Base-by-base conservation (phyloP, 2,329 filamentous ascomycete genomes). In the Cucurbitaria berberidis region DNA sequence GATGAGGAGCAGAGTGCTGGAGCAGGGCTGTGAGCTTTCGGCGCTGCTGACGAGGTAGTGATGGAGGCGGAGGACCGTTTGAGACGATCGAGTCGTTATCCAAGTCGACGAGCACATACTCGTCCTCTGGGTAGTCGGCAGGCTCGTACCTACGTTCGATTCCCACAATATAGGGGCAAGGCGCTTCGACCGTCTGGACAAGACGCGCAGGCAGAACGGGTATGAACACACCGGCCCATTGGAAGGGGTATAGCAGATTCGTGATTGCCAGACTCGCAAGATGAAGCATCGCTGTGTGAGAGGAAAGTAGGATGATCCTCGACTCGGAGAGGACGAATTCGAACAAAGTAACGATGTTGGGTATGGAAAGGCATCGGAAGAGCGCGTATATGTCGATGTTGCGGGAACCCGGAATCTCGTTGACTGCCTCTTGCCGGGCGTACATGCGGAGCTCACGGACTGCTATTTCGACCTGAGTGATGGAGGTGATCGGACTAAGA, bases 81-180 rank as follows among this genome's bases (percentile, higher is more conserved):
- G 91, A 89, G 70, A 96, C 91, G 55, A 99, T 93, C 15, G 87
- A 87, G 74, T 99, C 90, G 72, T 89, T 87, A 74, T 99, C 95
- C 45, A 99, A 81, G 74, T 99, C 95, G 30, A 98, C 92, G 15
- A 98, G 81, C 16, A 98, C 93, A 73, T 93, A 98, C 70, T 98
- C 95, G 66, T 98, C 95, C 6, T 96, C 91, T 0, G 95, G 95
- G 36, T 98, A 83, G 63, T 92, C 88, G 41, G 92, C 85, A 51
- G 86, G 86, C 65, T 96, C 91, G 71, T 98, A 98, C 51, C 93
- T 86, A 62, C 93, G 86, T 77, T 99, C 95, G 52, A 99, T 91
- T 43, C 95, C 95, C 38, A 98, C 91, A 62, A 99, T 96, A 68
- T 98, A 99, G 0, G 95, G 95, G 66, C 95, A 98, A 2, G 93